Evolutionary conservation across 805 yeast genomes (phyloP).

Genomic region (Zygosaccharomyces bisporus): DNA sequence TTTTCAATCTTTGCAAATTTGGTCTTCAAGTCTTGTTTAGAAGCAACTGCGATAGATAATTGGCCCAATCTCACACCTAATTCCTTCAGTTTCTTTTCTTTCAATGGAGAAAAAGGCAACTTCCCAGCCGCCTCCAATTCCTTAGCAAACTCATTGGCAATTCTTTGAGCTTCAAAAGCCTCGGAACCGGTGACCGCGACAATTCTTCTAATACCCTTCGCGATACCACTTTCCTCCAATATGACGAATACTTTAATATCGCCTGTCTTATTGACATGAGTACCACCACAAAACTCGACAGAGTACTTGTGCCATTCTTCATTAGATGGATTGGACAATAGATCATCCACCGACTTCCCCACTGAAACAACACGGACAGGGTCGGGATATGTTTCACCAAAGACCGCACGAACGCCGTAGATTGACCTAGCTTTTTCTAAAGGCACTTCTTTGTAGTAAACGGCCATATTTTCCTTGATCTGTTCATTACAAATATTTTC

Average conservation of each 20-base stretch:
- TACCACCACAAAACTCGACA: constrained; percentile 98
- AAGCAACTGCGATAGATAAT: constrained; percentile 73
- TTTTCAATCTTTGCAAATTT: constrained; percentile 79
- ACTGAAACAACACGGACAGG: constrained; percentile 97
- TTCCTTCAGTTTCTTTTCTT: constrained; percentile 81
- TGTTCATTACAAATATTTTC: constrained; percentile 70
- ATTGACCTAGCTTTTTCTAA: constrained; percentile 70
- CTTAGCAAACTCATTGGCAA: constrained; percentile 67
- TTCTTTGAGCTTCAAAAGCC: constrained; percentile 84
- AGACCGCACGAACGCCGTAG: constrained; percentile 90
- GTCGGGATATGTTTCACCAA: constrained; percentile 98
- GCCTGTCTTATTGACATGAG: constrained; percentile 88
- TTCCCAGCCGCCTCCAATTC: constrained; percentile 56
- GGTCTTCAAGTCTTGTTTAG: constrained; percentile 70
- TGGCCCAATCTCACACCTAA: constrained; percentile 80
- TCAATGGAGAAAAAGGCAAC: constrained; percentile 66
- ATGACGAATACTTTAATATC: constrained; percentile 89
- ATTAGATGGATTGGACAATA: constrained; percentile 66
- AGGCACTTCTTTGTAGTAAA: constrained; percentile 79
- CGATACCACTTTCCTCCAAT: constrained; percentile 94
- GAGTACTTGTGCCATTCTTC: constrained; percentile 74
- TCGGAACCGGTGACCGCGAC: constrained; percentile 93
- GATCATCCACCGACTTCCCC: constrained; percentile 83
- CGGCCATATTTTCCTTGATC: constrained; percentile 66
- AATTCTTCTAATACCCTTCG: constrained; percentile 97